These are phyloP conservation scores for Yamadazyma atlantica DNA, from an alignment of 1,139 yeast species.

Conservation along the genomic window DNA sequence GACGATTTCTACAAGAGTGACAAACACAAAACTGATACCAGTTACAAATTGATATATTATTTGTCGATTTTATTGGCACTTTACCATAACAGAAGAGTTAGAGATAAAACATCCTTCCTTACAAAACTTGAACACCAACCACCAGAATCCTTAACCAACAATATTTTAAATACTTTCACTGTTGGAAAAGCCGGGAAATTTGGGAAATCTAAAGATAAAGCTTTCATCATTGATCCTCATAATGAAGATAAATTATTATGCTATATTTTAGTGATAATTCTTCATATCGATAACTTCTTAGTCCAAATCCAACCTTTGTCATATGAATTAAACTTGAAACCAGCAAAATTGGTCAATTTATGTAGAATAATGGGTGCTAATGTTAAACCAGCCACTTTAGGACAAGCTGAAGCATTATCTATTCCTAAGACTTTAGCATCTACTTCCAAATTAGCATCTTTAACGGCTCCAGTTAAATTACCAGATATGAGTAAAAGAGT, in stretches of 20 bases:
- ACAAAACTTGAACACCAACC: slow-evolving; percentile 63
- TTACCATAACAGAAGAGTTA: slow-evolving; percentile 67
- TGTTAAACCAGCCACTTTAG: slow-evolving; percentile 71
- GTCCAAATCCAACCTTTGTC: slow-evolving; percentile 82
- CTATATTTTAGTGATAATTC: slow-evolving; percentile 66
- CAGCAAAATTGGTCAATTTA: slow-evolving; percentile 66
- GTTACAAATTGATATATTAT: slow-evolving; percentile 71
- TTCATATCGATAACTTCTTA: slow-evolving; percentile 75
- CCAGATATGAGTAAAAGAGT: slow-evolving; percentile 82
- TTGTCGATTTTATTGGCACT: slow-evolving; percentile 79
- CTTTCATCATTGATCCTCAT: slow-evolving; percentile 79
- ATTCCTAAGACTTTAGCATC: slow-evolving; percentile 64
- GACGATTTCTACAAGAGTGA: slow-evolving; percentile 34
- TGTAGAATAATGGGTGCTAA: slow-evolving; percentile 82
- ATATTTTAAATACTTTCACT: slow-evolving; percentile 69
- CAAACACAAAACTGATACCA: slow-evolving; percentile 53
- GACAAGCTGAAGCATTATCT: slow-evolving; percentile 84
- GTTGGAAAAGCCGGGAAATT: slow-evolving; percentile 61
- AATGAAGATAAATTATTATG: slow-evolving; percentile 85
- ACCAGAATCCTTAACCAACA: slow-evolving; percentile 72
- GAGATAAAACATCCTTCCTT: slow-evolving; percentile 58
- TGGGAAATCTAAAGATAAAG: slow-evolving; percentile 73
- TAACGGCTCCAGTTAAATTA: slow-evolving; percentile 85
- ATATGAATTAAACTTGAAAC: slow-evolving; percentile 79
- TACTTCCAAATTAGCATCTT: slow-evolving; percentile 73